Conservation (phyloP, 371 early-diverging fungal species). For the Mortierella sp. region DNA sequence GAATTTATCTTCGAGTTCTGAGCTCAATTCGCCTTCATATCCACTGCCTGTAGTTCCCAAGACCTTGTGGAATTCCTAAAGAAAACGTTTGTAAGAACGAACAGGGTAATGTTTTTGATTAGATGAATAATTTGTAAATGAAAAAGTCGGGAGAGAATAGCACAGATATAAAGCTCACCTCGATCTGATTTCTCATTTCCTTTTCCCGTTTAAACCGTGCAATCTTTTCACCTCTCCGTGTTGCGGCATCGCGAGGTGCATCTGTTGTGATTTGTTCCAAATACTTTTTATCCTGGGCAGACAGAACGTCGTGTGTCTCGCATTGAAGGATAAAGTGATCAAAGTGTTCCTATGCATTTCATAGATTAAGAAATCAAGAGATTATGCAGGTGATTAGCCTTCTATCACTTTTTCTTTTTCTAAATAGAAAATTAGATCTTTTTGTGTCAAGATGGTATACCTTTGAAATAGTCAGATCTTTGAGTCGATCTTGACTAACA, state of each 20-base stretch:
- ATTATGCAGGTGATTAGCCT: too few species aligned
- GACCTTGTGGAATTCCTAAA: slow-evolving; percentile 54
- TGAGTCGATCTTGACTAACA: slow-evolving; percentile 61
- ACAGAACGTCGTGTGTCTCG: slow-evolving; percentile 73
- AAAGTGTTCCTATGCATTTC: slow-evolving; percentile 52
- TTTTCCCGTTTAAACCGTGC: slow-evolving; percentile 82
- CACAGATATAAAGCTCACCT: slow-evolving; percentile 34
- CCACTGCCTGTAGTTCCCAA: slow-evolving; percentile 50
- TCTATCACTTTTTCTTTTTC: background rate
- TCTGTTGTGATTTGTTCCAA: slow-evolving; percentile 51
- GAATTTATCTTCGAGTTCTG: slow-evolving; percentile 73
- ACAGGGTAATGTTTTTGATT: background rate
- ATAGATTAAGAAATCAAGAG: background rate
- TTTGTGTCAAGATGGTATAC: slow-evolving; percentile 45
- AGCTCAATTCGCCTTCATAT: slow-evolving; percentile 58
- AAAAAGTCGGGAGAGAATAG: background rate
- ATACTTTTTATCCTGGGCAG: slow-evolving; percentile 62
- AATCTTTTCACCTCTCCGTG: slow-evolving; percentile 79
- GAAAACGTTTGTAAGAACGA: background rate
- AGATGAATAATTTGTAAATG: background rate
- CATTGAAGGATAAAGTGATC: slow-evolving; percentile 68
- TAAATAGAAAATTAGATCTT: too few species aligned
- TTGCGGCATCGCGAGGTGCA: slow-evolving; percentile 55
- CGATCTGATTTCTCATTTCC: slow-evolving; percentile 67
- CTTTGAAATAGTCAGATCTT: slow-evolving; percentile 63